These are phyloP conservation scores for Cladosporium phlei DNA, from an alignment of 2,329 filamentous ascomycete species.

Conservation along the genomic window DNA sequence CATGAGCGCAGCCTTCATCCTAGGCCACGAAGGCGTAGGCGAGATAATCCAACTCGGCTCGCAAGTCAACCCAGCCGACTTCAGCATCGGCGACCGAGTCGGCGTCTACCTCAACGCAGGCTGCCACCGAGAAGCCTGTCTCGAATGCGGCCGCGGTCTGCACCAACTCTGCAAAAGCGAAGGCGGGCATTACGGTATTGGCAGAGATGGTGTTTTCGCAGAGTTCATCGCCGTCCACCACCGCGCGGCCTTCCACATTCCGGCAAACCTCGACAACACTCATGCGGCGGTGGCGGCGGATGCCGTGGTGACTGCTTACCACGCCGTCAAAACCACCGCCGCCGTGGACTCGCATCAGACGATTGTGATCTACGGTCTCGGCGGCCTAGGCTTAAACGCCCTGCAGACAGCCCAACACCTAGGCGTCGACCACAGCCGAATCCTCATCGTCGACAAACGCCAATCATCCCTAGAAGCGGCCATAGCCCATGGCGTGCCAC, in stretches of 20 bases:
- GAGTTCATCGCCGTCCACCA: constrained; percentile 34
- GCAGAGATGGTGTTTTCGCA: constrained; percentile 42
- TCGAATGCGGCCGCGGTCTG: constrained; percentile 39
- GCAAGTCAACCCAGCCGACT: constrained; percentile 9
- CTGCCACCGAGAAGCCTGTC: constrained; percentile 31
- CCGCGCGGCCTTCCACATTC: constrained; percentile 24
- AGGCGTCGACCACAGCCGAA: constrained; percentile 40
- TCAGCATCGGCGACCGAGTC: constrained; percentile 28
- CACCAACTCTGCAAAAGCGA: constrained; percentile 34
- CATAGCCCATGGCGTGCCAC: constrained; percentile 29
- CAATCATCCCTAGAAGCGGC: constrained; percentile 32
- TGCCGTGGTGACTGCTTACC: constrained; percentile 40
- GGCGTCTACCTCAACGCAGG: constrained; percentile 32
- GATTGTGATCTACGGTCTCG: constrained; percentile 39
- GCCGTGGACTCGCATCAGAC: constrained; percentile 35
- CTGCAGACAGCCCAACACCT: constrained; percentile 44
- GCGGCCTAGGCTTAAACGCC: constrained; percentile 41
- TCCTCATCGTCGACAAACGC: constrained; percentile 34
- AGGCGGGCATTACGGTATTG: constrained; percentile 41
- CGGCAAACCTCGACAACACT: constrained; percentile 11
- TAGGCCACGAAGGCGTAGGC: constrained; percentile 23
- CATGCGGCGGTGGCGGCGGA: constrained; percentile 38
- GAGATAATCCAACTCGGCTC: constrained; percentile 19
- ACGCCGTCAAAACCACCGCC: constrained; percentile 36
- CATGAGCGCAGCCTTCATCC: constrained; percentile 8